Evolutionary conservation across 768 basidiomycete species (phyloP), one percentile per base, ranked within the genome.

Genomic region (Suillus alpinus): DNA sequence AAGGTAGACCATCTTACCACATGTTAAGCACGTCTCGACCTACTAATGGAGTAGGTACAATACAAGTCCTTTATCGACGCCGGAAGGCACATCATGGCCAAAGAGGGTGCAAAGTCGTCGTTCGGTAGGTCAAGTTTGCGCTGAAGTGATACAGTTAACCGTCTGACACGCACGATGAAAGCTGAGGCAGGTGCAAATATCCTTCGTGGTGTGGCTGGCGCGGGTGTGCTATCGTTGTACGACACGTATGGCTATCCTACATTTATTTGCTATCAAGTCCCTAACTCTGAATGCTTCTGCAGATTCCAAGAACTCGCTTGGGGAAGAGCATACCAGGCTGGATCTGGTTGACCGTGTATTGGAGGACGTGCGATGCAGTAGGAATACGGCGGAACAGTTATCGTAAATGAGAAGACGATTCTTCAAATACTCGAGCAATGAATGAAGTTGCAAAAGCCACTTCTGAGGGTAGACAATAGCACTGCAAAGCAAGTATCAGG

Each of bases 151-250:
- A 32, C 49, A 3, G 37, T 53, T 60, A 7, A 66, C 56, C 14
- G n/a, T 47, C 49, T 47, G 12, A 39, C 23, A 20, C 71, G 69
- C 66, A 79, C 77, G 31, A 75, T 80, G 68, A 79, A 81, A 84
- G 85, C 83, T 73, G 83, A 85, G 67, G 84, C 83, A 60, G 83
- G 82, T 65, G 82, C 81, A 59, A 82, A 83, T 68, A 76, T 78
- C 50, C n/a, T n/a, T n/a, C n/a, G n/a, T n/a, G n/a, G n/a, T n/a
- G 62, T 77, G 18, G 75, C 75, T 9, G 69, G 68, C 23, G 75
- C 75, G 23, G 75, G 85, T 74, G 86, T 84, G 62, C 71, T 86
- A 67, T 83, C 85, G 37, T 69, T 86, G 56, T 86, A 86, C 76
- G 85, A 86, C 76, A 82, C 85, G 78, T 77, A 58, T 43, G 57